These are phyloP conservation scores for Cardamine chenopodiifolia DNA, from an alignment of 345 rosid species.

Conservation along the genomic window DNA sequence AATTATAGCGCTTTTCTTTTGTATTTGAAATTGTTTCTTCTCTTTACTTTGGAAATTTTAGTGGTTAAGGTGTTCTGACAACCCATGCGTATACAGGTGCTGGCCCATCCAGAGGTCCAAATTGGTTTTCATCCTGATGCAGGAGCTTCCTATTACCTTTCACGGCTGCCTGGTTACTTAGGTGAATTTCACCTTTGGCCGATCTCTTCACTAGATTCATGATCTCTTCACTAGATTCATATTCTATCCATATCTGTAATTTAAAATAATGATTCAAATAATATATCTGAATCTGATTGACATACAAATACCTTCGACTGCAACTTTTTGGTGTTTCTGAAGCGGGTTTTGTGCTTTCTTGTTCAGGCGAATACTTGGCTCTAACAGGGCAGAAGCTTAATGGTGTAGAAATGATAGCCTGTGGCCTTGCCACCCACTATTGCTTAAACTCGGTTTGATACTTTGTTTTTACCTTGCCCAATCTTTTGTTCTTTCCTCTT, in stretches of 20 bases:
- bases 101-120: constrained; percentile 78
- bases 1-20: background rate
- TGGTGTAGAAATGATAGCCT: constrained; percentile 91
- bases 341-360: constrained; percentile 12
- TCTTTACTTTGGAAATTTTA: background rate
- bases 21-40: background rate
- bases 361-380: constrained; percentile 86
- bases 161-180: constrained; percentile 84
- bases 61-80: constrained; percentile 19
- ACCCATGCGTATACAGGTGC: constrained; percentile 47
- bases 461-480: constrained; percentile 7
- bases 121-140: constrained; percentile 93
- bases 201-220: constrained; percentile 12
- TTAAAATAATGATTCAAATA: background rate
- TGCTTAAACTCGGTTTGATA: constrained; percentile 64
- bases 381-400: constrained; percentile 86
- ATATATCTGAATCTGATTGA: constrained; percentile 4
- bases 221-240: no score
- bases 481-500: constrained; percentile 22
- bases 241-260: constrained; percentile 20
- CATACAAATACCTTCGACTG: constrained; percentile 8
- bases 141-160: constrained; percentile 88
- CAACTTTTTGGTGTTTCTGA: constrained; percentile 16
- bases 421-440: constrained; percentile 92
- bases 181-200: constrained; percentile 46